Conservation (phyloP, 2,329 filamentous ascomycete species). For the Aspergillus sp. region DNA sequence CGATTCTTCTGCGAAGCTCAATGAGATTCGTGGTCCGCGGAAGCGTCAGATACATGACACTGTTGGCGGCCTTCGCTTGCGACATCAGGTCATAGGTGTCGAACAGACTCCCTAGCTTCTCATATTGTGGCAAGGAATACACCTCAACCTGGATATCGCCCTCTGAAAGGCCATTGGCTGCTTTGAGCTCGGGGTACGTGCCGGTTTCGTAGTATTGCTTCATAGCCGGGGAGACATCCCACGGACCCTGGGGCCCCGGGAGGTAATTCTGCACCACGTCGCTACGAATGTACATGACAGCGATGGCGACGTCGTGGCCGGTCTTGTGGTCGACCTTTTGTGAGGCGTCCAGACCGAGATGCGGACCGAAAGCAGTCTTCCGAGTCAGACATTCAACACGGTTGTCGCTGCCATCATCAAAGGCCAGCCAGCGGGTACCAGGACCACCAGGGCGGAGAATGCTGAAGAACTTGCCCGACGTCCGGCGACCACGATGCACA, state of each 20-base stretch:
- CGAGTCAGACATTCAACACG: constrained; percentile 56
- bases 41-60: constrained; percentile 35
- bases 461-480: constrained; percentile 59
- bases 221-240: constrained; percentile 44
- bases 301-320: constrained; percentile 51
- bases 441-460: constrained; percentile 58
- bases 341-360: constrained; percentile 46
- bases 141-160: constrained; percentile 38
- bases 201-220: constrained; percentile 40
- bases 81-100: constrained; percentile 45
- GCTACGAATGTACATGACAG: constrained; percentile 55
- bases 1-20: constrained; percentile 38
- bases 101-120: constrained; percentile 37
- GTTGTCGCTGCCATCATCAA: constrained; percentile 55
- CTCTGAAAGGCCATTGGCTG: constrained; percentile 8
- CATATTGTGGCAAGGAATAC: constrained; percentile 35
- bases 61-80: constrained; percentile 31
- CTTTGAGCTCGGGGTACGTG: constrained; percentile 13
- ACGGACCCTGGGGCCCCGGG: constrained; percentile 45
- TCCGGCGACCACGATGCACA: constrained; percentile 58
- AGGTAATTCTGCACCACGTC: constrained; percentile 44
- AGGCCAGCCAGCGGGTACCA: constrained; percentile 57
- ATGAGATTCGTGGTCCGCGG: constrained; percentile 31
- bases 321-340: constrained; percentile 43
- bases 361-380: constrained; percentile 52